These are phyloP conservation scores for Nakazawaea siamensis DNA, from an alignment of 805 yeast species.

Conservation along the genomic window DNA sequence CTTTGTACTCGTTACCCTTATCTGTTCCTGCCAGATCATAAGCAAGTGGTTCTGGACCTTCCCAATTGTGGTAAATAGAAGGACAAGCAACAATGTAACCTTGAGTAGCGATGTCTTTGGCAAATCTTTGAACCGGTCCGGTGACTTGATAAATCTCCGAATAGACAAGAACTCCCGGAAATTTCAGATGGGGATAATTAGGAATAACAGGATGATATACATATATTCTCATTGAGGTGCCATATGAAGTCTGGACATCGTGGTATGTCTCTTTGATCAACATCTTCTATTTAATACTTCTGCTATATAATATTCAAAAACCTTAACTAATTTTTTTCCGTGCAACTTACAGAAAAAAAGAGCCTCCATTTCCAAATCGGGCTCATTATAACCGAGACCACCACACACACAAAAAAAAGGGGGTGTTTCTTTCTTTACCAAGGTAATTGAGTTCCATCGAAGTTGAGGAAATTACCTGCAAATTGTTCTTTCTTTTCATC, in stretches of 20 bases:
- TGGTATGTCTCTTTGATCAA: slow-evolving; percentile 56
- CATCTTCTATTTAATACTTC: slow-evolving; percentile 39
- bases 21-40: slow-evolving; percentile 74
- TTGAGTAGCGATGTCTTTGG: slow-evolving; percentile 69
- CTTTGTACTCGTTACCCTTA: slow-evolving; percentile 59
- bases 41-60: slow-evolving; percentile 49
- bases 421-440: too few relatives aligned
- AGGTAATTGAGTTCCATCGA: too few relatives aligned
- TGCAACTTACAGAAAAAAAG: neutral
- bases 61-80: slow-evolving; percentile 71
- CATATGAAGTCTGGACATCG: slow-evolving; percentile 59
- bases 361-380: too few relatives aligned
- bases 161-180: slow-evolving; percentile 74
- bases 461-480: too few relatives aligned
- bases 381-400: too few relatives aligned
- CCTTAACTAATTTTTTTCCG: neutral
- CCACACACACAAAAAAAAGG: too few relatives aligned
- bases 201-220: slow-evolving; percentile 61
- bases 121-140: slow-evolving; percentile 76
- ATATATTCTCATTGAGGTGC: slow-evolving; percentile 59
- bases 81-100: slow-evolving; percentile 79
- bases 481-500: too few relatives aligned
- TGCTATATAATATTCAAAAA: too few relatives aligned
- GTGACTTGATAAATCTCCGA: slow-evolving; percentile 78
- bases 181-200: slow-evolving; percentile 69